Conservation (phyloP, 1,139 yeast genomes). For the Blastobotrys petasosporus region DNA sequence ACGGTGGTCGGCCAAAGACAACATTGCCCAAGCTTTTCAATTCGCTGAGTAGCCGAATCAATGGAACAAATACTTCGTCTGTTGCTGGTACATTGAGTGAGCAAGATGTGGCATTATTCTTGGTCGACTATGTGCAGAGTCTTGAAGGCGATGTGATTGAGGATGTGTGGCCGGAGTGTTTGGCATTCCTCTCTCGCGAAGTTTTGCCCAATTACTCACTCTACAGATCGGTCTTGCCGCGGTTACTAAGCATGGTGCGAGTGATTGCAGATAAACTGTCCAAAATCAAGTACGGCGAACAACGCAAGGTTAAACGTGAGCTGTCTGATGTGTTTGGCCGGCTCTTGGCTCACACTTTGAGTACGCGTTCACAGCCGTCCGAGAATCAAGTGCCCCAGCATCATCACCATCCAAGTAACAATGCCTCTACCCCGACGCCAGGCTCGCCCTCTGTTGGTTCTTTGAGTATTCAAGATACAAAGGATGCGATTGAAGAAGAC, state of each 20-base stretch:
- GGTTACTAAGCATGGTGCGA: slow-evolving; percentile 46
- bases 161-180: slow-evolving; percentile 61
- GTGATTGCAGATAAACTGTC: slow-evolving; percentile 52
- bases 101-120: slow-evolving; percentile 43
- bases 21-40: slow-evolving; percentile 65
- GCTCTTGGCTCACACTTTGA: slow-evolving; percentile 43
- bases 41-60: slow-evolving; percentile 45
- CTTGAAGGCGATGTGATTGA: slow-evolving; percentile 71
- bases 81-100: slow-evolving; percentile 42
- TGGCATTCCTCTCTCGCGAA: slow-evolving; percentile 51
- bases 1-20: slow-evolving; percentile 74
- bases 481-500: slow-evolving; percentile 13
- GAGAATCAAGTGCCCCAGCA: not conserved
- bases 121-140: slow-evolving; percentile 54
- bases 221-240: slow-evolving; percentile 49
- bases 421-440: too few relatives aligned
- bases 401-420: too few relatives aligned
- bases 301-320: slow-evolving; percentile 56
- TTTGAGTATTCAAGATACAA: slow-evolving; percentile 7
- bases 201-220: slow-evolving; percentile 43
- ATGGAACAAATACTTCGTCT: slow-evolving; percentile 37
- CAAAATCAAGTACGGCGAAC: slow-evolving; percentile 56
- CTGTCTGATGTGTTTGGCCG: slow-evolving; percentile 57
- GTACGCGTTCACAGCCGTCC: slow-evolving; percentile 21
- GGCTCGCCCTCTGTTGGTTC: too few relatives aligned